Conservation (phyloP, 148 eudicot species). For the Camellia japonica region DNA sequence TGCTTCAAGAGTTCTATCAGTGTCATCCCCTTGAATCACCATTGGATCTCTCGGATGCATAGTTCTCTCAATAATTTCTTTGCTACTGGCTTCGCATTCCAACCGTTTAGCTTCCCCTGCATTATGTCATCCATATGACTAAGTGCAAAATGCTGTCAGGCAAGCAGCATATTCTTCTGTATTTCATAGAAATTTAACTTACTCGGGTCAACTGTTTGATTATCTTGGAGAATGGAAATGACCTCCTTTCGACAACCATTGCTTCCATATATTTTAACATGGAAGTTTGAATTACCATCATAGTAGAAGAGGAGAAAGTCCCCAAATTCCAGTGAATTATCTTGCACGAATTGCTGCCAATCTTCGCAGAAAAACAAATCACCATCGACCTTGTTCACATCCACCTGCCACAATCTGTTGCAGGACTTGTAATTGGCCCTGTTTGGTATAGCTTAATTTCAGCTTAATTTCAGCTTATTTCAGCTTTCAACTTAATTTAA, state of each 20-base stretch:
- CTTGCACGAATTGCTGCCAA: conserved; percentile 20
- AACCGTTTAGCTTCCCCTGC: conserved; percentile 5
- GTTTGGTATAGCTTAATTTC: too few species aligned
- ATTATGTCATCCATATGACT: not conserved
- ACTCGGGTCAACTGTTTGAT: not conserved
- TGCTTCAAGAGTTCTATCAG: not conserved
- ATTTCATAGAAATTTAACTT: not conserved
- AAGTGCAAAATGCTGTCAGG: too few species aligned
- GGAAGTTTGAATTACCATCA: conserved; percentile 9
- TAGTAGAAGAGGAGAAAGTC: conserved; percentile 21
- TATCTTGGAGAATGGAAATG: not conserved
- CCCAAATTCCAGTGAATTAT: conserved; percentile 17
- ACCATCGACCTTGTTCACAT: not conserved
- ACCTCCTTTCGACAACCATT: conserved; percentile 13
- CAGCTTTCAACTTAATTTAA: too few species aligned
- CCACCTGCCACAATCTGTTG: conserved; percentile 16
- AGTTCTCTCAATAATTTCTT: not conserved
- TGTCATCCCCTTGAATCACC: not conserved
- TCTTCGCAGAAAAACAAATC: conserved; percentile 12
- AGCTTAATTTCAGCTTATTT: too few species aligned
- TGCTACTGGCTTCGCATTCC: not conserved
- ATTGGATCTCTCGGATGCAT: not conserved
- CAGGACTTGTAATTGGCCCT: not conserved
- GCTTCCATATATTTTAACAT: conserved; percentile 7
- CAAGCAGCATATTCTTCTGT: too few species aligned